Base-by-base conservation (phyloP, 441 rosid genomes). In the Rhodomyrtus psidioides region DNA sequence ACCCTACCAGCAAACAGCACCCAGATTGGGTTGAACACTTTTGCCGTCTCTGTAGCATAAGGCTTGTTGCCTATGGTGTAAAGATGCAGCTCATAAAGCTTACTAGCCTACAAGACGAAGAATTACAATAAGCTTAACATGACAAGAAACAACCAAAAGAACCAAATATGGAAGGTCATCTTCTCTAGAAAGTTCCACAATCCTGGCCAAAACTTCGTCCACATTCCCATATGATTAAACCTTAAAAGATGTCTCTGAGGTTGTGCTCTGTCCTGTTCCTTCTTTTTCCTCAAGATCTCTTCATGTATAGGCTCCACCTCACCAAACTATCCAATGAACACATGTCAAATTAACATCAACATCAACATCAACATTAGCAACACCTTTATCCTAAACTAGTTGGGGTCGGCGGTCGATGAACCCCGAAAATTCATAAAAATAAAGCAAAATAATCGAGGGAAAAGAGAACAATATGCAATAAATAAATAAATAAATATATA, bases 151-250 rank as follows among this genome's bases (percentile, higher is more conserved):
- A n/a, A 27, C 88, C 49, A 55, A 70, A 49, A 34, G 79, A 39
- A 85, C 51, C 21, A 39, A 34, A 28, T 49, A 21, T 12, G 53
- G 55, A 23, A 82, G 59, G 53, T 85, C 83, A 94, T 98, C 96
- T 93, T 97, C 91, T 97, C 99, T 88, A 97, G 91, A 85, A 97
- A 96, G 85, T 92, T 96, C 99, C 99, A 97, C 83, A 97, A 91
- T 87, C 99, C 99, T 70, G 99, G 99, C 82, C 99, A 93, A 93
- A 97, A 76, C 91, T 97, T 97, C 39, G 99, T 97, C 99, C 99
- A 97, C 99, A 97, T 96, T 91, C 92, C 97, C 99, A 97, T 97
- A 90, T 96, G 97, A 74, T 95, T 91, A 88, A 97, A 95, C 85
- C 98, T 95, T 88, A 94, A 96, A 82, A 97, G 94, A 91, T 97